Conservation (phyloP, 495 filamentous ascomycete genomes). For the Cudoniella acicularis region DNA sequence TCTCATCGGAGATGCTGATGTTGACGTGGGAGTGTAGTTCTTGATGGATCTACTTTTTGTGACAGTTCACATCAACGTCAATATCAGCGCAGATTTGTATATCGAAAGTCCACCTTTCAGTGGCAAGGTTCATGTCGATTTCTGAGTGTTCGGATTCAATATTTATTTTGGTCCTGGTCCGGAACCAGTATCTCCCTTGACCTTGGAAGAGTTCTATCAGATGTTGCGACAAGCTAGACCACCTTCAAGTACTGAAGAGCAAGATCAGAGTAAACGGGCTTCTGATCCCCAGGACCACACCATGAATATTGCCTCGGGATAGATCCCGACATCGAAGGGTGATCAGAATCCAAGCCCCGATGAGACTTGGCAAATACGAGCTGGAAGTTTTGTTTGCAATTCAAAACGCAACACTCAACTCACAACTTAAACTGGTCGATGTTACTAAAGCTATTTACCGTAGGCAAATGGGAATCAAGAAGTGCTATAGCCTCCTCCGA, state of each 20-base stretch:
- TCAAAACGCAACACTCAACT: too few relatives aligned
- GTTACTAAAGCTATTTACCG: too few relatives aligned
- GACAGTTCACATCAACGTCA: constrained; percentile 21
- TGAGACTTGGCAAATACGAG: too few relatives aligned
- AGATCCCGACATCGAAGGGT: too few relatives aligned
- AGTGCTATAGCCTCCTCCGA: too few relatives aligned
- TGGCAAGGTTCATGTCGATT: constrained; percentile 33
- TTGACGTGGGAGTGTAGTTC: constrained; percentile 28
- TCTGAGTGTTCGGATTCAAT: constrained; percentile 32
- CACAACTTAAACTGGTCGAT: too few relatives aligned
- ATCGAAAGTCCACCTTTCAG: constrained; percentile 29
- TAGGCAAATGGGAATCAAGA: too few relatives aligned
- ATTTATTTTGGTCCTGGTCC: constrained; percentile 28
- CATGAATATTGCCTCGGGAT: too few relatives aligned
- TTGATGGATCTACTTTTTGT: constrained; percentile 27
- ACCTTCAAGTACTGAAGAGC: background rate
- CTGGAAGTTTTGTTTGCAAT: too few relatives aligned
- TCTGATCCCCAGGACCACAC: too few relatives aligned
- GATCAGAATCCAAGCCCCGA: too few relatives aligned
- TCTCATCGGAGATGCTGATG: constrained; percentile 35
- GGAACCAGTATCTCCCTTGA: background rate
- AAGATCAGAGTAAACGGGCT: background rate
- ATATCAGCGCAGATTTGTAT: constrained; percentile 26
- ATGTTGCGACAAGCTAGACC: background rate
- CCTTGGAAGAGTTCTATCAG: background rate